Conservation (phyloP, 148 eudicot genomes). For the Talinum fruticosum region DNA sequence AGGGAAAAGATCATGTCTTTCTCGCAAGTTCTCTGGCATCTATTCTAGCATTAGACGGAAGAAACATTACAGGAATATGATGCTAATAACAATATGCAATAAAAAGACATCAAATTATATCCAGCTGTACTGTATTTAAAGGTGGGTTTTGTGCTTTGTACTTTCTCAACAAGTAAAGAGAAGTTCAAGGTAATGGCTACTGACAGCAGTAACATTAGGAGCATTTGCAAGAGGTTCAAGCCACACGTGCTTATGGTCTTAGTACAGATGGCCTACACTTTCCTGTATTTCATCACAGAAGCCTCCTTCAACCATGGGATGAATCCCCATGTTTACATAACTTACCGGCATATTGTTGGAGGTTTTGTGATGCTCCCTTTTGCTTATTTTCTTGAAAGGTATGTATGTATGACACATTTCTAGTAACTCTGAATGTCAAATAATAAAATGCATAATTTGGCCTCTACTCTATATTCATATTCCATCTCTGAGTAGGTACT, state of each 20-base stretch:
- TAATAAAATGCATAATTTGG: no score
- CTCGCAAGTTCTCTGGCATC: background rate
- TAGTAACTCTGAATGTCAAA: background rate
- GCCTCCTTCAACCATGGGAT: slow-evolving; percentile 85
- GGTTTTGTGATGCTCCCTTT: slow-evolving; percentile 57
- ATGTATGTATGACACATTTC: no score
- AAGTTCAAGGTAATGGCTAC: slow-evolving; percentile 13
- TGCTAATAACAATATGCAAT: slow-evolving; percentile 11
- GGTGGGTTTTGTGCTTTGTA: background rate
- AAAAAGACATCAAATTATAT: background rate
- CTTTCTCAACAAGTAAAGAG: background rate
- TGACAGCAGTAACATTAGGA: background rate
- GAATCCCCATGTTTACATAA: slow-evolving; percentile 77
- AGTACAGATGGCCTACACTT: slow-evolving; percentile 61
- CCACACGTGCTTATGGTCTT: slow-evolving; percentile 71
- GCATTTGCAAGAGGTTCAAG: slow-evolving; percentile 45
- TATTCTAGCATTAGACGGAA: background rate
- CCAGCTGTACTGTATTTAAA: slow-evolving; percentile 12
- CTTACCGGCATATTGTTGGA: slow-evolving; percentile 68
- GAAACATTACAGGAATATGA: slow-evolving; percentile 1
- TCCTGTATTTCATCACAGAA: slow-evolving; percentile 68
- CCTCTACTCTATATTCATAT: no score
- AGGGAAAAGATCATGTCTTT: background rate
- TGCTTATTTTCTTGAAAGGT: slow-evolving; percentile 86
- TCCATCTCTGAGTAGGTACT: no score